phyloP scores from a whole-genome alignment of 371 early-diverging fungal species.

The Apophysomyces elegans region DNA sequence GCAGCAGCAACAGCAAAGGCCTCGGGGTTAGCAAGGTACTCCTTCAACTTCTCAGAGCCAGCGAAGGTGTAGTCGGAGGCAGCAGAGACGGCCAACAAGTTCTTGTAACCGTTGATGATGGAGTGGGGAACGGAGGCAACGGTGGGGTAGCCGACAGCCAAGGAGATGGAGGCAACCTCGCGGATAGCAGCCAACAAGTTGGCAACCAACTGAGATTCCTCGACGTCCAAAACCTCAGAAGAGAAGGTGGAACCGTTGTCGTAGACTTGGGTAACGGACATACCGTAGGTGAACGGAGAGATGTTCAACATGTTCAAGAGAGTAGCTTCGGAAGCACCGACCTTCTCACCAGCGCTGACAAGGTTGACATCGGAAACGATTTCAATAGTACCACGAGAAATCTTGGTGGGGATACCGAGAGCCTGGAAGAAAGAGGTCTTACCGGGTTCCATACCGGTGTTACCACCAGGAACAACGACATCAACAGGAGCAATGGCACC shows the following conservation, averaged over 20 bases:
- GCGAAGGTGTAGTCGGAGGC: conserved; percentile 95
- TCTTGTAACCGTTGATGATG: conserved; percentile 97
- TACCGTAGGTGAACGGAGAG: conserved; percentile 99
- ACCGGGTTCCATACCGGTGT: conserved; percentile 99
- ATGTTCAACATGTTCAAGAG: conserved; percentile 99
- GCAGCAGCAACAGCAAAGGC: conserved; percentile 80
- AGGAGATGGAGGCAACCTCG: conserved; percentile 92
- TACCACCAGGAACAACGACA: conserved; percentile 96
- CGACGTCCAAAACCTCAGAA: conserved; percentile 92
- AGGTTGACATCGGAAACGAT: conserved; percentile 96
- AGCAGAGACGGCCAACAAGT: conserved; percentile 89
- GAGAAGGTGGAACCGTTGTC: conserved; percentile 94
- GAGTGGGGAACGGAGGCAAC: conserved; percentile 98
- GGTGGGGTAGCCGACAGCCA: conserved; percentile 94
- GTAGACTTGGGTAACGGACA: conserved; percentile 94
- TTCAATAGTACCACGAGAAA: conserved; percentile 99
- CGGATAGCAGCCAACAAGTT: conserved; percentile 83
- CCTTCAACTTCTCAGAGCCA: conserved; percentile 92
- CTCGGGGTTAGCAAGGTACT: conserved; percentile 86
- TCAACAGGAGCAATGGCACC: conserved; percentile 98
- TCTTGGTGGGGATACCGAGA: conserved; percentile 99
- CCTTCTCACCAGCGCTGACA: conserved; percentile 90
- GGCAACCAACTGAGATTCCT: conserved; percentile 81
- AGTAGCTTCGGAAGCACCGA: conserved; percentile 99
- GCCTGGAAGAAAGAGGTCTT: conserved; percentile 99